Conservation (phyloP, 2,329 filamentous ascomycete genomes). For the Fusarium burgessii region DNA sequence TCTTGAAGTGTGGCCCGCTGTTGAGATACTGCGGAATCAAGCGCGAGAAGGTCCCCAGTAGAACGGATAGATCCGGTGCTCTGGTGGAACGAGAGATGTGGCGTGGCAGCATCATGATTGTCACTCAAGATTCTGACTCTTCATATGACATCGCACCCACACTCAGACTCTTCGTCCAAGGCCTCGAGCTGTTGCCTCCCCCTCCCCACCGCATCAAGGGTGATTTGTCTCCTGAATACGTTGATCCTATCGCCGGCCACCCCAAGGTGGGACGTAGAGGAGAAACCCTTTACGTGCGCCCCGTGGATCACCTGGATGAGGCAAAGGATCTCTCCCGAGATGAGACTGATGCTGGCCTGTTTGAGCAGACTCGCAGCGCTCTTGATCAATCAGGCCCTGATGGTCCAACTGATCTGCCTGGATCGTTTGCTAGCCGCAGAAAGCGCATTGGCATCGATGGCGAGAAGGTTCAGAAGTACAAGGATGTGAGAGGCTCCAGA, state of each 20-base stretch:
- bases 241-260: constrained; percentile 90
- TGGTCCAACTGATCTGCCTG: constrained; percentile 61
- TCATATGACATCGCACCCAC: constrained; percentile 84
- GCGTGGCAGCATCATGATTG: constrained; percentile 95
- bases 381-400: constrained; percentile 59
- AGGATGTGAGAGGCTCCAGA: constrained; percentile 83
- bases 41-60: constrained; percentile 63
- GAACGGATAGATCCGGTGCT: constrained; percentile 43
- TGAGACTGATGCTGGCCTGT: constrained; percentile 86
- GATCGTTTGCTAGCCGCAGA: constrained; percentile 66
- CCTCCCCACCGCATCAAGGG: constrained; percentile 76
- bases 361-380: constrained; percentile 73
- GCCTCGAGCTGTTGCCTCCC: constrained; percentile 83
- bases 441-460: constrained; percentile 74
- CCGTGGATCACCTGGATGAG: constrained; percentile 87
- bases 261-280: constrained; percentile 87
- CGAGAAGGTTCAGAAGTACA: constrained; percentile 83
- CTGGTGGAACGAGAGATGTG: constrained; percentile 79
- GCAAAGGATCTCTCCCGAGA: constrained; percentile 80
- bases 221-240: constrained; percentile 81
- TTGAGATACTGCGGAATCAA: constrained; percentile 90
- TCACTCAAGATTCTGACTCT: constrained; percentile 86
- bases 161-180: constrained; percentile 86
- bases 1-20: constrained; percentile 90
- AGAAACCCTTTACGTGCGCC: constrained; percentile 87